Evolutionary conservation across 768 basidiomycete species (phyloP), one percentile per base, ranked within the genome.

Genomic region (Chalciporus piperatus): DNA sequence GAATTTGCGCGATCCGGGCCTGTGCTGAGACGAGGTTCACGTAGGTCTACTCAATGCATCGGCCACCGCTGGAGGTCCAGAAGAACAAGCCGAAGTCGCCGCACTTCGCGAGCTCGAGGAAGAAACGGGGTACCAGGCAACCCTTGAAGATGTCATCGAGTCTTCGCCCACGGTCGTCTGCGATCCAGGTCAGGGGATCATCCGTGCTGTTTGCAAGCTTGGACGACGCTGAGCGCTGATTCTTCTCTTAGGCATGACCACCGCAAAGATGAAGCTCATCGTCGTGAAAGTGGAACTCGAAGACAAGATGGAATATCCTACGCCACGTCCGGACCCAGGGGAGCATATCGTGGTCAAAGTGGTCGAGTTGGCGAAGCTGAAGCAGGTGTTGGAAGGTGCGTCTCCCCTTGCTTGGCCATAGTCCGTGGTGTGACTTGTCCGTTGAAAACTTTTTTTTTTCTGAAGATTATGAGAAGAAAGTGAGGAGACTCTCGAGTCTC

Each of bases 61-160:
- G 0, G 41, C 50, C 12, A 9, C 1, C 30, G n/a, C 6, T 5
- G 39, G 44, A 2, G 59, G 41, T 0, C 35, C 49, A 13, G 58
- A 50, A 11, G 96, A 98, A 74, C 82, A 85, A 1, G 76, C 91
- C 0, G 89, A 88, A 68, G 70, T 79, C 16, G 81, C 92, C 1
- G 95, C 94, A 1, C 76, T 93, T 33, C 82, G 96, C 19, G 96
- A 98, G 67, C 78, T 98, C 13, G 78, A 84, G 61, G 96, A 98
- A 71, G 96, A 98, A 69, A 97, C 95, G 3, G 95, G 95, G 5
- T 96, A 82, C 70, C 82, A 78, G 47, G 87, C 86, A 3, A 73
- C 78, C 45, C 57, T 62, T 41, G 50, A 70, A 10, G 66, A 75
- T 45, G 75, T 94, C 27, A 61, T 87, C 28, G 80, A 91, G 54